Base-by-base conservation (phyloP, 2,329 filamentous ascomycete genomes). In the Pseudocercospora musae region DNA sequence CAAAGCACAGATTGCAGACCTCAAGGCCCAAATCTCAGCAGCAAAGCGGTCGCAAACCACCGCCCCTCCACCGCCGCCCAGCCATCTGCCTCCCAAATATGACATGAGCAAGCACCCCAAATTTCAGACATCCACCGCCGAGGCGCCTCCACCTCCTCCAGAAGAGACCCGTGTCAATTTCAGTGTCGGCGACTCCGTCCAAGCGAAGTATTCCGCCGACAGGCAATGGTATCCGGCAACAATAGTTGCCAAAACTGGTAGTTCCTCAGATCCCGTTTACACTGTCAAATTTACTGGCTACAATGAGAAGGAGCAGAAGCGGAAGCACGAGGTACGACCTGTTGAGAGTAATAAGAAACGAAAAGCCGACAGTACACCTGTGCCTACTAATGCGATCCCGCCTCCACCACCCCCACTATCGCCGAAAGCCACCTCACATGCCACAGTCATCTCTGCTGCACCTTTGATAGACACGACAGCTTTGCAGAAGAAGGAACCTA, bases 221-320 rank as follows among this genome's bases (percentile, higher is more conserved):
- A 92, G 90, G 73, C 85, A 85, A 23, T 97, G 93, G 79, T 98
- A 98, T 79, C 89, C 92, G 50, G 95, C 93, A 46, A 89, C 91
- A 72, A 96, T 99, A 76, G 94, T 92, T 57, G 93, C 90, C 57
- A 93, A 97, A 71, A 97, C 94, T 21, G 95, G 95, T 62, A 96
- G 92, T 8, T 88, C 89, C n/a, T 90, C 87, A 48, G 90, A 91
- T 57, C 94, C 93, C 37, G 91, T 97, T 66, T 99, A 97, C 76
- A 89, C 91, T 53, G 93, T 99, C 76, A 95, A 90, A 70, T 99
- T 98, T 82, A 94, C 96, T 79, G 91, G 87, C 72, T 98, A 98
- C 79, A 75, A 76, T 55, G 92, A 85, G 21, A 91, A 89, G 50
- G 92, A 96, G 77, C 95, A 90, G 33, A 79, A 96, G 64, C 86